Percentiles rank a stretch among this genome's conserved stretches.
These are phyloP conservation scores for Leucosporidium creatinivorum DNA, from an alignment of 768 basidiomycete genomes.

Conservation along the genomic window DNA sequence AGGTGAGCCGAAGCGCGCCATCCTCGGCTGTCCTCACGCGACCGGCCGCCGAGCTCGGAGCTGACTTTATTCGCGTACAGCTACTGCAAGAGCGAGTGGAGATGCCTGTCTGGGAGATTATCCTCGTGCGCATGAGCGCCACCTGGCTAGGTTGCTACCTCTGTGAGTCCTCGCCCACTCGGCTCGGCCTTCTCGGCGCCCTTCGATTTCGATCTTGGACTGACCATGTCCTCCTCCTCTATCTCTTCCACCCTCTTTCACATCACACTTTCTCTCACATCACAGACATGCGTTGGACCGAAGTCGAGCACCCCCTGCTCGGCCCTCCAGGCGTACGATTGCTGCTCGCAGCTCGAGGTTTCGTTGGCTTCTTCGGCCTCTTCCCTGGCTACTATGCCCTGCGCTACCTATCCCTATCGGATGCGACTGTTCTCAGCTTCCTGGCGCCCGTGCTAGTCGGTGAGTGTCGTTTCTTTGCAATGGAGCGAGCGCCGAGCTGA, in stretches of 20 bases:
- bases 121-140: conserved; percentile 19
- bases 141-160: conserved; percentile 12
- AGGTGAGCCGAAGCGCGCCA: not conserved
- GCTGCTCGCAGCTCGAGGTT: conserved; percentile 54
- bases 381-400: conserved; percentile 52
- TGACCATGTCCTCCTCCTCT: not conserved
- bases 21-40: not conserved
- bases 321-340: conserved; percentile 64
- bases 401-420: conserved; percentile 67
- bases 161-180: conserved; percentile 1
- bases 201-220: too few relatives aligned
- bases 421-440: conserved; percentile 70
- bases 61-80: not conserved
- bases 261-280: not conserved
- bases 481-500: not conserved
- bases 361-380: conserved; percentile 69
- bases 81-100: not conserved
- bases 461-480: not conserved
- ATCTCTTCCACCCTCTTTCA: not conserved
- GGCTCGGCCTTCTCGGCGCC: not conserved
- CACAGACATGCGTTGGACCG: conserved; percentile 9
- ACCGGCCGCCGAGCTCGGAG: not conserved
- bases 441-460: conserved; percentile 56
- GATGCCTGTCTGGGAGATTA: conserved; percentile 15
- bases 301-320: conserved; percentile 49